Base-by-base conservation (phyloP, 257 asterid species). In the Solanum chilense region DNA sequence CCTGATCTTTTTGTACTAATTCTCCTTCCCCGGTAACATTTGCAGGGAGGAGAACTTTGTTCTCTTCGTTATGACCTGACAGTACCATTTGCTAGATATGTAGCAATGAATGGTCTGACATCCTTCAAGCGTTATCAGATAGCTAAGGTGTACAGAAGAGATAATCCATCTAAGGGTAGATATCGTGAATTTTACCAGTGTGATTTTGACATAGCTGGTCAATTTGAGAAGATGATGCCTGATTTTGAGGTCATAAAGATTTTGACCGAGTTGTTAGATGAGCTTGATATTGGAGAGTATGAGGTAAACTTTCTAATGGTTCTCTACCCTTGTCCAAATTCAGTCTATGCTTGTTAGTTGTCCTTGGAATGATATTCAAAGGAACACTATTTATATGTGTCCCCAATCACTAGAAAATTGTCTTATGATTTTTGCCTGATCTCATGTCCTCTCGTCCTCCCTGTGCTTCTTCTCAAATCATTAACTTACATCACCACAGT, bases 121-220 rank as follows among this genome's bases (percentile, higher is more conserved):
- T 96, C 99, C 74, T 94, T 97, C 92, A 97, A 97, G 91, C 91
- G 99, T 90, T 97, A 93, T 89, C 99, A 97, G 91, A 97, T 96
- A 87, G 98, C 99, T 78, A 97, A 97, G 91, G 99, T 97, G 74
- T 94, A 97, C 88, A 91, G 98, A 85, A 93, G 99, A 92, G 99
- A 97, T 90, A 97, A 97, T 78, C 99, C 99, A 35, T 94, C 99
- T 10, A 96, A 93, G 91, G 99, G 99, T 66, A 91, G 99, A 87
- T 97, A 92, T 91, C 98, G 99, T 70, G 99, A 97, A 91, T 97
- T 97, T 91, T 96, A 96, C 88, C 99, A 97, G 87, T 97, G 99
- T 37, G 99, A 95, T 91, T 93, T 97, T 87, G 99, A 97, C 86
- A 92, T 96, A 29, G 99, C 99, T 2, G 99, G 99, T 15, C 97